Percentiles rank a stretch among this genome's conserved stretches.
Evolutionary conservation across 2,329 filamentous ascomycete species (phyloP).

Genomic region (Boeremia exigua): DNA sequence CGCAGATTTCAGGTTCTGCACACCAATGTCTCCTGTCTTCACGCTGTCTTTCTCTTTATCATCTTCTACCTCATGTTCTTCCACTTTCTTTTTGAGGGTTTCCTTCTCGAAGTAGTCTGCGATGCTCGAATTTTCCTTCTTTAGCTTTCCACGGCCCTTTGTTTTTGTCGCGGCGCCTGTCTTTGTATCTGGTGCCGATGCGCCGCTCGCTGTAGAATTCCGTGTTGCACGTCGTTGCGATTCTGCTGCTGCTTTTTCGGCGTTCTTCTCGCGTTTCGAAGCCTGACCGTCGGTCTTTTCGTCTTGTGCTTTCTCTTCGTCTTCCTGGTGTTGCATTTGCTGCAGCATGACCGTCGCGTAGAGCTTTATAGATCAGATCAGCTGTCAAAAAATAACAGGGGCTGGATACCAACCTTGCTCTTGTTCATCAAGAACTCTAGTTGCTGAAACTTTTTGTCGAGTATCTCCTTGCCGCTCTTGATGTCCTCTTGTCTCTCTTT

Average conservation of each 20-base stretch:
- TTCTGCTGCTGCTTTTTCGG: slow-evolving; percentile 54
- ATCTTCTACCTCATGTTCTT: slow-evolving; percentile 63
- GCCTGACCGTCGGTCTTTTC: slow-evolving; percentile 53
- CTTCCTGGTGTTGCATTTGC: slow-evolving; percentile 60
- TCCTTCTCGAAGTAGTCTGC: slow-evolving; percentile 67
- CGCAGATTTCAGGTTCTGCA: slow-evolving; percentile 77
- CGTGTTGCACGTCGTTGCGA: slow-evolving; percentile 56
- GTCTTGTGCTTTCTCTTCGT: slow-evolving; percentile 54
- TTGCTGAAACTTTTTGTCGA: slow-evolving; percentile 60
- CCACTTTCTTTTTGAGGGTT: slow-evolving; percentile 60
- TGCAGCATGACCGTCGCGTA: slow-evolving; percentile 60
- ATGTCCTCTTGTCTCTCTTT: slow-evolving; percentile 55
- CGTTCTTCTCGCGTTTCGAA: slow-evolving; percentile 55
- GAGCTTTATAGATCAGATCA: slow-evolving; percentile 37
- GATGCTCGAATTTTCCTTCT: slow-evolving; percentile 55
- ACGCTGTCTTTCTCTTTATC: slow-evolving; percentile 64
- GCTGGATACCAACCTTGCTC: slow-evolving; percentile 49
- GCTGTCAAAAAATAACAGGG: neutral
- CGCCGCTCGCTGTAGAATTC: slow-evolving; percentile 31
- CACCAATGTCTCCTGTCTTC: slow-evolving; percentile 65
- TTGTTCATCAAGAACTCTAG: slow-evolving; percentile 60
- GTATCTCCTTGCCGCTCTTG: slow-evolving; percentile 52
- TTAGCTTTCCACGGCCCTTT: slow-evolving; percentile 47
- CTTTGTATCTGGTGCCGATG: slow-evolving; percentile 23
- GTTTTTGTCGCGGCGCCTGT: slow-evolving; percentile 29